Conservation (phyloP, 2,329 filamentous ascomycete species). For the Orbilia ellipsospora region DNA sequence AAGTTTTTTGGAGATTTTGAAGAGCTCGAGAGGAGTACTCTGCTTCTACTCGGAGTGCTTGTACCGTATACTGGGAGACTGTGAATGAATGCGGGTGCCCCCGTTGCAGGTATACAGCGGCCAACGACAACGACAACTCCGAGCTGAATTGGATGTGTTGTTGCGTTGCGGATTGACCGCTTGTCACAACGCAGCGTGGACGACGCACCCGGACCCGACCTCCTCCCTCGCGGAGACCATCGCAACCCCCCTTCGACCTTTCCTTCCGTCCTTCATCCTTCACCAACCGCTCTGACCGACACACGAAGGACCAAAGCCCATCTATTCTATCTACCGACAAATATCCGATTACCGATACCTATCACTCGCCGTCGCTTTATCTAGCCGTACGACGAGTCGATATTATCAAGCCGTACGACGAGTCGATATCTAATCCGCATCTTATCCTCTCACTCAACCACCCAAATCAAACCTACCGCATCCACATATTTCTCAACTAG, state of each 20-base stretch:
- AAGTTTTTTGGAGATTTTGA: background rate
- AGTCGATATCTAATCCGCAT: constrained; percentile 6
- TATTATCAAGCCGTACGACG: constrained; percentile 24
- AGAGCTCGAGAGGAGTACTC: too few relatives aligned
- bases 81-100: constrained; percentile 11
- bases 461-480: background rate
- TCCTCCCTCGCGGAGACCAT: constrained; percentile 4
- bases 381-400: constrained; percentile 24
- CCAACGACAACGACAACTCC: background rate
- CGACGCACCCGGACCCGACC: constrained; percentile 13
- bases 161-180: constrained; percentile 31
- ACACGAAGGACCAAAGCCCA: constrained; percentile 5
- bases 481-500: background rate
- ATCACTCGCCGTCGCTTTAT: constrained; percentile 22
- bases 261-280: constrained; percentile 15
- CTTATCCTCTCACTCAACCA: background rate
- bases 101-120: background rate
- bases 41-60: background rate
- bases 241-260: constrained; percentile 16
- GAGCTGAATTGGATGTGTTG: constrained; percentile 25
- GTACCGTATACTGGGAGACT: too few relatives aligned
- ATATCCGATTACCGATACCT: constrained; percentile 1
- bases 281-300: constrained; percentile 11
- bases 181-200: constrained; percentile 1
- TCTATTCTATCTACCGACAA: constrained; percentile 1